A percentile compares a stretch with the other conserved stretches of the same genome.
Evolutionary conservation across 2,329 filamentous ascomycete species (phyloP).

Genomic region (Colletotrichum sp.): DNA sequence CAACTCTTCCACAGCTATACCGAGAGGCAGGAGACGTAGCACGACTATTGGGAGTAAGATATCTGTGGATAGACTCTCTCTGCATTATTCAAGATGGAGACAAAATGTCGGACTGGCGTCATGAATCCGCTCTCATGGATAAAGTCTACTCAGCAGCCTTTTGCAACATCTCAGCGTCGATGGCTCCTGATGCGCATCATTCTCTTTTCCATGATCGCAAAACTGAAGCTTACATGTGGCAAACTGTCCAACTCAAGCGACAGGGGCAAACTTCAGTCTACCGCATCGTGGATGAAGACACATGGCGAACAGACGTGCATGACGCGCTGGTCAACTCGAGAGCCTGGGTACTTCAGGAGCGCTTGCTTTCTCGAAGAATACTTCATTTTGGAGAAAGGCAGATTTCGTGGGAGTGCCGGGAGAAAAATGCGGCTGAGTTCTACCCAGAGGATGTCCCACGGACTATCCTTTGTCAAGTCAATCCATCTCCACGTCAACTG

Average conservation of each 20-base stretch:
- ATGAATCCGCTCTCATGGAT: conserved; percentile 21
- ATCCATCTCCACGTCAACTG: not conserved
- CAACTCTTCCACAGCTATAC: conserved; percentile 1
- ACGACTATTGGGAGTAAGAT: not conserved
- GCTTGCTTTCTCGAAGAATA: not conserved
- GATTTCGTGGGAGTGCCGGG: not conserved
- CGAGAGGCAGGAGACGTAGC: not conserved
- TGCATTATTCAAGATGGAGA: conserved; percentile 20
- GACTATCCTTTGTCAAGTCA: not conserved
- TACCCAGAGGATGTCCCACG: not conserved
- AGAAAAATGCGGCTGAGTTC: not conserved
- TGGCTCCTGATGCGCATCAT: not conserved
- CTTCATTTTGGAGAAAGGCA: conserved; percentile 1
- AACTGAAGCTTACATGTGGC: not conserved
- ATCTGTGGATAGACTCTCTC: conserved; percentile 19
- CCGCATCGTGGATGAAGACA: not conserved
- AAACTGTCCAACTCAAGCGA: not conserved
- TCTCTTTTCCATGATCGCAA: not conserved
- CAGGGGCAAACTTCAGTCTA: not conserved
- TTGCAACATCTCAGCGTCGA: conserved; percentile 24
- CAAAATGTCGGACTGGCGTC: conserved; percentile 20
- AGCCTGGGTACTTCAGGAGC: conserved; percentile 5
- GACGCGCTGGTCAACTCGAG: not conserved
- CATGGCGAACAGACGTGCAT: not conserved
- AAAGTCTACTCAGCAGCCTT: conserved; percentile 23